These are phyloP conservation scores for Metarhizium sp. DNA, from an alignment of 2,329 filamentous ascomycete genomes.

Conservation along the genomic window DNA sequence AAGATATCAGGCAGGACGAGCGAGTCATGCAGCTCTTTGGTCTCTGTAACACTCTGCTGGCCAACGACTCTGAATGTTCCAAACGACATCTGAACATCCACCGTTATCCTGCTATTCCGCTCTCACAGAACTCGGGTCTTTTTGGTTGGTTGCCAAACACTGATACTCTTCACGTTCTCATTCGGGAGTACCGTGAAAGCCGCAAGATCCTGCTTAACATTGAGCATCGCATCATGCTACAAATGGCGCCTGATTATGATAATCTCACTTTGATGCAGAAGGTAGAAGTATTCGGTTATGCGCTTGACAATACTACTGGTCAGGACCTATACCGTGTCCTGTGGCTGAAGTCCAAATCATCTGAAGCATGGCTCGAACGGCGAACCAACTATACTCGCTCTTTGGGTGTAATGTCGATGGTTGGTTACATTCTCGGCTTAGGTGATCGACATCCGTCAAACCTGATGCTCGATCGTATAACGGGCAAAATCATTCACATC, in stretches of 20 bases:
- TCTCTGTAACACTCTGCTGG: constrained; percentile 88
- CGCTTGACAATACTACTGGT: constrained; percentile 96
- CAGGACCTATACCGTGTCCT: constrained; percentile 96
- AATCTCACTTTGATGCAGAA: constrained; percentile 99
- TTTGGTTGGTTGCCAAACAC: constrained; percentile 96
- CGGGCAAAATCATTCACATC: constrained; percentile 95
- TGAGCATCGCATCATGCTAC: constrained; percentile 98
- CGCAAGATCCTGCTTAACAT: constrained; percentile 98
- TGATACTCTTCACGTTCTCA: constrained; percentile 92
- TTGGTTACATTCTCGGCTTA: constrained; percentile 96
- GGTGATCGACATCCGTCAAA: constrained; percentile 97
- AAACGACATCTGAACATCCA: constrained; percentile 97
- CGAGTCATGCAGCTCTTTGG: constrained; percentile 99
- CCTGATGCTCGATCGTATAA: constrained; percentile 90
- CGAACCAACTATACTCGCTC: constrained; percentile 98
- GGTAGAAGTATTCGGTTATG: constrained; percentile 98
- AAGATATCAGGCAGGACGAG: constrained; percentile 98
- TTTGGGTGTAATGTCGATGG: constrained; percentile 99
- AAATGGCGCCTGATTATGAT: constrained; percentile 99
- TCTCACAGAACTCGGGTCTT: constrained; percentile 93
- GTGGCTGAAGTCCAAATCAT: constrained; percentile 98
- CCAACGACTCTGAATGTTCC: constrained; percentile 90
- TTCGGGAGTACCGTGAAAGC: constrained; percentile 93
- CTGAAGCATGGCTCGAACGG: constrained; percentile 93
- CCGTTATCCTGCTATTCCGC: constrained; percentile 88